A percentile compares a stretch with the other conserved stretches of the same genome.
phyloP scores from a whole-genome alignment of 495 filamentous ascomycete genomes.

The Choiromyces venosus region DNA sequence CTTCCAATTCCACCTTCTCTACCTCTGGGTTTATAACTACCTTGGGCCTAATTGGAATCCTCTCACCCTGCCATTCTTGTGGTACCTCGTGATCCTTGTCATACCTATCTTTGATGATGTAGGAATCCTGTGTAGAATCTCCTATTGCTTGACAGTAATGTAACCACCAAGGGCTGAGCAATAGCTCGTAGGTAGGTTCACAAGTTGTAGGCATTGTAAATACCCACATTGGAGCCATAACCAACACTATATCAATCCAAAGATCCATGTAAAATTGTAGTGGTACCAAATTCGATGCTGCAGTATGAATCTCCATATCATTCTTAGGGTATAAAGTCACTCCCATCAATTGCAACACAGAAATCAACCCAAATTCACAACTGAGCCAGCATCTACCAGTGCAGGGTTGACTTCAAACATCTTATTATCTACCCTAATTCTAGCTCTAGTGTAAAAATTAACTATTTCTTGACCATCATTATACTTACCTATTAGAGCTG shows the following conservation, averaged over 20 bases:
- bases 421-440: too few relatives aligned
- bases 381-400: too few relatives aligned
- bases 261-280: neutral
- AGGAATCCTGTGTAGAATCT: neutral
- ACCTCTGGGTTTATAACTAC: neutral
- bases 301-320: constrained; percentile 5
- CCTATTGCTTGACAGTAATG: neutral
- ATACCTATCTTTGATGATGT: neutral
- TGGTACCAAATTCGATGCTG: neutral
- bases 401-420: too few relatives aligned
- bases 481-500: too few relatives aligned
- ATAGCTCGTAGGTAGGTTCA: neutral
- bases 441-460: too few relatives aligned
- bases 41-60: neutral
- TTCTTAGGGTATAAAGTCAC: too few relatives aligned
- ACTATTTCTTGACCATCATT: too few relatives aligned
- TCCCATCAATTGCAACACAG: too few relatives aligned
- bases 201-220: neutral
- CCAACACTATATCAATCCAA: neutral
- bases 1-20: neutral
- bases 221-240: neutral
- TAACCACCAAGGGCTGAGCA: neutral
- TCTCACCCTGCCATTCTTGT: neutral
- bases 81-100: neutral
- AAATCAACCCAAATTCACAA: too few relatives aligned